phyloP scores from a whole-genome alignment of 345 rosid species.

The Jatropha curcas region DNA sequence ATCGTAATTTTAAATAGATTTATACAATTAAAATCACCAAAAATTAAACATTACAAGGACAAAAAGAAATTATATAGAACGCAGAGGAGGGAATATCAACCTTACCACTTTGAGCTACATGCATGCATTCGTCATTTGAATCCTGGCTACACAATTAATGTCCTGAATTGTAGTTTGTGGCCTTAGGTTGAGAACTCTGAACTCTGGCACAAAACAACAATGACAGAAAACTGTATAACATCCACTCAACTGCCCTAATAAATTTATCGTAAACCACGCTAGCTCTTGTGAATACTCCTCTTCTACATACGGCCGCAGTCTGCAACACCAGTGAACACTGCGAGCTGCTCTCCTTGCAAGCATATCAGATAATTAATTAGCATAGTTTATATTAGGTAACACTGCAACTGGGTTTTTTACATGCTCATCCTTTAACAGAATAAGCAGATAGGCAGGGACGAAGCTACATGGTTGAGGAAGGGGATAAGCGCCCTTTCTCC shows the following conservation, averaged over 20 bases:
- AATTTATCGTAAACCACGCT: constrained; percentile 5
- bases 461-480: no score
- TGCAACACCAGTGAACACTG: no score
- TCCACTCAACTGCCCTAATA: background rate
- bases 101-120: no score
- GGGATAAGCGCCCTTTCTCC: no score
- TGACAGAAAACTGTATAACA: background rate
- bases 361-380: background rate
- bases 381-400: no score
- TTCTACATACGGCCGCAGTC: no score
- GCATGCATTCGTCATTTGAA: background rate
- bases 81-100: background rate
- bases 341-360: background rate
- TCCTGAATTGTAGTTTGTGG: background rate
- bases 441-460: no score
- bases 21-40: no score
- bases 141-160: background rate
- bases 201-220: constrained; percentile 11
- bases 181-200: constrained; percentile 3
- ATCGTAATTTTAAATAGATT: no score
- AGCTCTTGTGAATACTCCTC: background rate
- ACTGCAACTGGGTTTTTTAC: no score
- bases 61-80: background rate
- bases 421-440: no score
- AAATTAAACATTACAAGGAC: no score